Evolutionary conservation across 768 basidiomycete genomes (phyloP), one percentile per base, ranked within the genome.

Genomic region (Boletus rubroflammeus): DNA sequence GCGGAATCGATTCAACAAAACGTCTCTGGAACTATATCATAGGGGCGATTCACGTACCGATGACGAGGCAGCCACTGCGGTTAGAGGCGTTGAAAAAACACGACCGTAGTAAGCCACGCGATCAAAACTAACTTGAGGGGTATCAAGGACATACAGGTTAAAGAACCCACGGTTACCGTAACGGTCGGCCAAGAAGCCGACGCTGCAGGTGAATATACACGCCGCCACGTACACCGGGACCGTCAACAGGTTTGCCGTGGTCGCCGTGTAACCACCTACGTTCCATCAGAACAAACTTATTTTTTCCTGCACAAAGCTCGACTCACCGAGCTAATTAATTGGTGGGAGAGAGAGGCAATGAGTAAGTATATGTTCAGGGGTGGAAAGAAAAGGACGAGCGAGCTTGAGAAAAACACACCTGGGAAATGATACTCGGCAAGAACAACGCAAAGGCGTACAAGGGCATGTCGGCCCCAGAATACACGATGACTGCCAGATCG

Each of bases 361-460:
- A 21, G n/a, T 50, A 13, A 35, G 50, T 47, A 19, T 47, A 47
- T 32, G 13, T 5, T 3, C 31, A 50, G 6, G 17, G 26, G 26
- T 15, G 43, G 26, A 19, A 32, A 19, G 7, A 25, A 2, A 29
- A 31, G 8, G 8, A 43, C 14, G 25, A 11, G 23, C 41, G 8
- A 14, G 41, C 26, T 29, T 45, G 44, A 46, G 29, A 23, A 29
- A 17, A 17, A 68, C 78, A 39, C 57, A 85, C 83, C 71, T 85
- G 73, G 55, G 79, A 84, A 67, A 90, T 90, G 64, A 91, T 90
- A 40, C 82, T 86, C 0, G 89, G 89, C 50, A 89, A 72, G 76
- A 92, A 92, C 42, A 90, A 70, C 21, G 87, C 77, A 68, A 90
- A 89, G 0, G 88, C 86, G 58, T 90, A 91, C 42, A 91, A 68